phyloP scores from a whole-genome alignment of 495 filamentous ascomycete species.

The Diplogelasinospora grovesii region DNA sequence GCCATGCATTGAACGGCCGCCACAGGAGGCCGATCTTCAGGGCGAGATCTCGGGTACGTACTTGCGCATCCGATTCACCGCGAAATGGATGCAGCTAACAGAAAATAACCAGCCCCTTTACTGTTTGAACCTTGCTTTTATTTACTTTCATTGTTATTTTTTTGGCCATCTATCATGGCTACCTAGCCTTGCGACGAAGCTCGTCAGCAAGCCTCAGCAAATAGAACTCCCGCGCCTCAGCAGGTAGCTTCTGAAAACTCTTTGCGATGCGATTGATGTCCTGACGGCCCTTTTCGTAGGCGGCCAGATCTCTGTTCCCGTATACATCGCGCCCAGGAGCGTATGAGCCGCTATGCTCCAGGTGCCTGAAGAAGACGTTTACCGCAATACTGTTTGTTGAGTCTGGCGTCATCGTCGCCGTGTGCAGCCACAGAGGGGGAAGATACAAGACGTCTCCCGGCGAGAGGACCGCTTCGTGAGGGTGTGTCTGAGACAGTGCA shows the following conservation, averaged over 20 bases:
- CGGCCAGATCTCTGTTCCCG: conserved; percentile 76
- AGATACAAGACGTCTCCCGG: conserved; percentile 75
- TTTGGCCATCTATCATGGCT: background rate
- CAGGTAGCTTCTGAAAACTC: conserved; percentile 60
- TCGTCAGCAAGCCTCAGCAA: conserved; percentile 67
- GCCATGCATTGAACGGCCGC: conserved; percentile 13
- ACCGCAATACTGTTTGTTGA: conserved; percentile 70
- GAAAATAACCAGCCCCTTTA: background rate
- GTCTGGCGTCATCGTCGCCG: conserved; percentile 57
- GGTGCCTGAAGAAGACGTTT: conserved; percentile 77
- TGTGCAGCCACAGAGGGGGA: conserved; percentile 78
- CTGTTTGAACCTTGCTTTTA: background rate
- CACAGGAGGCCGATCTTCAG: conserved; percentile 2
- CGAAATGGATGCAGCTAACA: background rate
- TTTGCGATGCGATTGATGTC: conserved; percentile 63
- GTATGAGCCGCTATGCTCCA: conserved; percentile 57
- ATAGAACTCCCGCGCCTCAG: conserved; percentile 66
- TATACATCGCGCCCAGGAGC: conserved; percentile 77
- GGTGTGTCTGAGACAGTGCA: conserved; percentile 48
- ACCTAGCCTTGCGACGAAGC: conserved; percentile 30
- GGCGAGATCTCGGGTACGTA: conserved; percentile 11
- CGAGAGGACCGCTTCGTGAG: conserved; percentile 56
- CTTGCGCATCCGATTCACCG: background rate
- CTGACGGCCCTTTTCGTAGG: conserved; percentile 72
- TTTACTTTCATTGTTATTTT: background rate